Percentiles rank a stretch among this genome's conserved stretches.
Evolutionary conservation across 768 basidiomycete species (phyloP).

Genomic region (Mycena galopus): DNA sequence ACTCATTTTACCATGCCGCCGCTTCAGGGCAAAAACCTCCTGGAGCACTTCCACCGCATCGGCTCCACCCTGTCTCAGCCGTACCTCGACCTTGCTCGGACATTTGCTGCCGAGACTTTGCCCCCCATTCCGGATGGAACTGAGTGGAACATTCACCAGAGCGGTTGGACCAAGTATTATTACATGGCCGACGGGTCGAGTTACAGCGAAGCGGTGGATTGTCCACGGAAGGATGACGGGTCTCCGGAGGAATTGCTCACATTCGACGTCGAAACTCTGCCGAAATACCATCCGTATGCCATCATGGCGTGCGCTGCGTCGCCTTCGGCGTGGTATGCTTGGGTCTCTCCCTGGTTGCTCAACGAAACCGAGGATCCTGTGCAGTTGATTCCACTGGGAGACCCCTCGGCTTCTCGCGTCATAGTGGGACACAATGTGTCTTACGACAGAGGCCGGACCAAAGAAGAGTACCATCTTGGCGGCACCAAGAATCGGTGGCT

Average conservation of each 20-base stretch:
- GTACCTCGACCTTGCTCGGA: slow-evolving; percentile 78
- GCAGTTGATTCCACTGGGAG: slow-evolving; percentile 84
- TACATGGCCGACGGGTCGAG: slow-evolving; percentile 80
- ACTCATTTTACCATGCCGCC: slow-evolving; percentile 85
- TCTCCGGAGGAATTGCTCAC: slow-evolving; percentile 79
- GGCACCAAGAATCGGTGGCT: slow-evolving; percentile 84
- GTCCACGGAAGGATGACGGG: slow-evolving; percentile 69
- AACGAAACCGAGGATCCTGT: slow-evolving; percentile 64
- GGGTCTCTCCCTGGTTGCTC: slow-evolving; percentile 95
- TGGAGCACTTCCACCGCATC: slow-evolving; percentile 91
- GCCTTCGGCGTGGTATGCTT: slow-evolving; percentile 90
- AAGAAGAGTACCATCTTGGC: slow-evolving; percentile 83
- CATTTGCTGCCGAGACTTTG: slow-evolving; percentile 64
- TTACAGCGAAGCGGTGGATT: slow-evolving; percentile 79
- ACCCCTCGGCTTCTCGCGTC: slow-evolving; percentile 64
- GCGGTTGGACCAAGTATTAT: slow-evolving; percentile 94
- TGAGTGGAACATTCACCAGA: slow-evolving; percentile 51
- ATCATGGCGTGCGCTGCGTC: slow-evolving; percentile 92
- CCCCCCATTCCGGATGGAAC: slow-evolving; percentile 68
- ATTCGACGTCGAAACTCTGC: slow-evolving; percentile 97
- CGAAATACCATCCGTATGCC: slow-evolving; percentile 82
- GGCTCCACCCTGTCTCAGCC: slow-evolving; percentile 80
- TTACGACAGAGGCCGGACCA: slow-evolving; percentile 88
- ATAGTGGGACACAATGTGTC: slow-evolving; percentile 96
- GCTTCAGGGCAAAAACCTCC: slow-evolving; percentile 83